These are phyloP conservation scores for Porcisia deanei DNA, from an alignment of 208 protist genomes.

Conservation along the genomic window DNA sequence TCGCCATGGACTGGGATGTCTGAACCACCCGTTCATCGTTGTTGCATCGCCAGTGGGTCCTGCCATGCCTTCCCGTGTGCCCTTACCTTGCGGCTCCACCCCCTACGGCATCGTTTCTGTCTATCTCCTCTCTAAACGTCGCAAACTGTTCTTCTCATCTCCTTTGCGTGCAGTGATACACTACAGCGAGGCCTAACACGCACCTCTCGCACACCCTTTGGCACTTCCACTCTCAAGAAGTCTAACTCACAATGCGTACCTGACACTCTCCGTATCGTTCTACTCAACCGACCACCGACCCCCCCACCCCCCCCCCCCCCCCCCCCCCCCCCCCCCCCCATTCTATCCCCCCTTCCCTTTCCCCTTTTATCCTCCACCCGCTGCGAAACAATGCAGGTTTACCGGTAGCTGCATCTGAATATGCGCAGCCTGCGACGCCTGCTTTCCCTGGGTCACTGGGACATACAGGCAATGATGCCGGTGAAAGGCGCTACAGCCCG, in stretches of 20 bases:
- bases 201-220: not conserved
- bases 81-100: not conserved
- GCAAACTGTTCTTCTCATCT: not conserved
- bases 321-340: too few relatives aligned
- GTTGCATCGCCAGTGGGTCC: not conserved
- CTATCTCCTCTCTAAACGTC: not conserved
- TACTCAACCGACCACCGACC: not conserved
- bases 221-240: not conserved
- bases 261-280: not conserved
- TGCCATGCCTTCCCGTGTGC: not conserved
- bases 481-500: slow-evolving; percentile 50
- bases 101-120: not conserved
- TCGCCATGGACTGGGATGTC: not conserved
- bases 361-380: too few relatives aligned
- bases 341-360: too few relatives aligned
- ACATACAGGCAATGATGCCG: slow-evolving; percentile 63
- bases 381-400: slow-evolving; percentile 28
- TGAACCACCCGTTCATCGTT: not conserved
- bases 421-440: slow-evolving; percentile 50
- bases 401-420: slow-evolving; percentile 41
- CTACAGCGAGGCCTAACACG: not conserved
- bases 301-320: not conserved
- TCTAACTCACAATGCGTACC: not conserved
- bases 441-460: slow-evolving; percentile 40
- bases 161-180: not conserved